Base-by-base conservation (phyloP, 768 basidiomycete genomes). In the Neoboletus magnificus region DNA sequence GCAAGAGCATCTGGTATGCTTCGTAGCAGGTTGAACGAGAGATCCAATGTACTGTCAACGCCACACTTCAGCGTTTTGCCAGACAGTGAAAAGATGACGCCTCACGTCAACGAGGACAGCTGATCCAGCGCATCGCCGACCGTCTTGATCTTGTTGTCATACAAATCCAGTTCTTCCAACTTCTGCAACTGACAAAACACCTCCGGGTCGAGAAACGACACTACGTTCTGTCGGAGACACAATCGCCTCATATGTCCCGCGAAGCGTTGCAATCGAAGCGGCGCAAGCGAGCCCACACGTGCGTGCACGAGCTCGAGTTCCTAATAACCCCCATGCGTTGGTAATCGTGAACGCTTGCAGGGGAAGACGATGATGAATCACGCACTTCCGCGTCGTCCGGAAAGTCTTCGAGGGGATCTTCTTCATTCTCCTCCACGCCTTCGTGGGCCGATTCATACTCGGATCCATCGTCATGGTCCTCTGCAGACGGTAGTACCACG, bases 11-110 rank as follows among this genome's bases (percentile, higher is more conserved):
- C 84, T 1, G 91, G 88, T 39, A 94, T 75, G 25, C 77, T 71
- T 56, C 85, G 82, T 53, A 98, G 73, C 27, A 96, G 79, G 74
- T 99, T 99, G 80, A 97, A 99, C 1, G 96, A 98, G 44, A 98
- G 76, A 75, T 98, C 97, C 49, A 99, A 76, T 11, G 82, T 77
- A 32, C 95, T 98, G 58, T 9, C 36, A 25, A 48, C 25, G 22
- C 35, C 22, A 10, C 25, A 13, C 11, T 4, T 43, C 52, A 60
- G 52, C 46, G 30, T 40, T 40, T 40, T 20, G 18, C 25, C 11
- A 6, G 0, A 6, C 23, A 32, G 27, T n/a, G 2, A 30, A 5
- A 40, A 16, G 37, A 25, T 1, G 22, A 47, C 29, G 9, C 18
- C 84, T 62, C 68, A 91, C 90, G 62, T 76, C 49, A 93, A 76